phyloP scores from a whole-genome alignment of 129 eudicot species.

The Escallonia herrerae region DNA sequence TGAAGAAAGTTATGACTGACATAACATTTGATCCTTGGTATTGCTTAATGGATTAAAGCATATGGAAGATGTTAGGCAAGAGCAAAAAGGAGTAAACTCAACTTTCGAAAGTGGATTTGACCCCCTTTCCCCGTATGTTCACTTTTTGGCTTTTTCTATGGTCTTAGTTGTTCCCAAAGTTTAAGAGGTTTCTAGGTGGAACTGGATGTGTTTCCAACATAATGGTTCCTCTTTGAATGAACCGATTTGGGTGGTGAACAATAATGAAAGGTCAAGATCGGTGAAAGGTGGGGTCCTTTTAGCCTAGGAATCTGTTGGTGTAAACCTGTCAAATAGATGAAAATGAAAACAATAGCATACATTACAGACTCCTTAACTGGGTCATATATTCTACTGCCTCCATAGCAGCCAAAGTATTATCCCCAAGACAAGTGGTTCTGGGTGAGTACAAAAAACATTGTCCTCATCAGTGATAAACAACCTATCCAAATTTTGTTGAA shows the following conservation, averaged over 20 bases:
- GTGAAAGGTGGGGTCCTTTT: neutral
- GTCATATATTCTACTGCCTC: neutral
- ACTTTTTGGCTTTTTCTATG: neutral
- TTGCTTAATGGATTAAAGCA: neutral
- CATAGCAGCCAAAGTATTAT: neutral
- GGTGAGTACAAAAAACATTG: too few species aligned
- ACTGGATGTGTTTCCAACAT: neutral
- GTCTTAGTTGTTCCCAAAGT: neutral
- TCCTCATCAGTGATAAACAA: too few species aligned
- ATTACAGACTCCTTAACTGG: neutral
- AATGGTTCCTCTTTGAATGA: neutral
- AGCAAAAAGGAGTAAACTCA: neutral
- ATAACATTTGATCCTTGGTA: slow-evolving; percentile 22
- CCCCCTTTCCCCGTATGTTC: slow-evolving; percentile 18
- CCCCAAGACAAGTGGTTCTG: neutral
- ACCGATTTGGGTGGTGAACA: neutral
- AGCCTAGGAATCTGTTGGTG: neutral
- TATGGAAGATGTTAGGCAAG: neutral
- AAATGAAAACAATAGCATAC: neutral
- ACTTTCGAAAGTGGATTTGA: neutral
- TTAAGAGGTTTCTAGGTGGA: neutral
- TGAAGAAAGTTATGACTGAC: slow-evolving; percentile 28
- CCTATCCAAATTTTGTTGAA: too few species aligned
- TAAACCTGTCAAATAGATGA: neutral
- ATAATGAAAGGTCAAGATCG: neutral